Evolutionary conservation across 2,329 filamentous ascomycete genomes (phyloP).

Genomic region (Coniella vitis): DNA sequence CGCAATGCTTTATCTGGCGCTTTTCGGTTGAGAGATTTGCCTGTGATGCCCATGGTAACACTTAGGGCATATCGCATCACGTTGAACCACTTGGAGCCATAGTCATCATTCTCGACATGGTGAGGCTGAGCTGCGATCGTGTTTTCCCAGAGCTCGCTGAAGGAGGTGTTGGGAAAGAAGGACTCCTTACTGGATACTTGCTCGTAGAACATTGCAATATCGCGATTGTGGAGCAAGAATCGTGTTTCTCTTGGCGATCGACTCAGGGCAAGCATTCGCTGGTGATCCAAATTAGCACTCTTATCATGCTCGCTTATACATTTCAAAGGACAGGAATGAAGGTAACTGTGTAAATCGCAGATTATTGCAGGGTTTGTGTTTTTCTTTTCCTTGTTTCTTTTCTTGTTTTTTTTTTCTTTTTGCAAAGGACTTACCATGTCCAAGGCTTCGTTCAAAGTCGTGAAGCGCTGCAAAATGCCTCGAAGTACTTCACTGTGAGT

Average conservation of each 20-base stretch:
- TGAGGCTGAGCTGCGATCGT: background rate
- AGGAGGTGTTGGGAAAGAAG: background rate
- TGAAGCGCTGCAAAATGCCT: conserved; percentile 3
- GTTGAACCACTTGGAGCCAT: background rate
- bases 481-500: background rate
- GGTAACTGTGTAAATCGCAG: too few relatives aligned
- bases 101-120: background rate
- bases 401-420: background rate
- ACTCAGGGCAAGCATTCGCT: background rate
- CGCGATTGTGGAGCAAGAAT: background rate
- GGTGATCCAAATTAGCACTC: background rate
- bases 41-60: background rate
- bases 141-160: background rate
- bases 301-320: too few relatives aligned
- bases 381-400: too few relatives aligned
- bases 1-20: background rate
- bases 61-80: background rate
- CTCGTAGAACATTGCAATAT: background rate
- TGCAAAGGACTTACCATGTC: background rate
- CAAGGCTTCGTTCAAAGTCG: background rate
- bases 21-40: background rate
- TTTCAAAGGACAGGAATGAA: too few relatives aligned
- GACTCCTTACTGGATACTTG: background rate
- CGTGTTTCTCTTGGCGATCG: background rate
- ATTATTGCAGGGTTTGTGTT: too few relatives aligned